A percentile compares a stretch with the other conserved stretches of the same genome.
Conservation (phyloP, 805 yeast species). For the Wickerhamiella occidentalis region DNA sequence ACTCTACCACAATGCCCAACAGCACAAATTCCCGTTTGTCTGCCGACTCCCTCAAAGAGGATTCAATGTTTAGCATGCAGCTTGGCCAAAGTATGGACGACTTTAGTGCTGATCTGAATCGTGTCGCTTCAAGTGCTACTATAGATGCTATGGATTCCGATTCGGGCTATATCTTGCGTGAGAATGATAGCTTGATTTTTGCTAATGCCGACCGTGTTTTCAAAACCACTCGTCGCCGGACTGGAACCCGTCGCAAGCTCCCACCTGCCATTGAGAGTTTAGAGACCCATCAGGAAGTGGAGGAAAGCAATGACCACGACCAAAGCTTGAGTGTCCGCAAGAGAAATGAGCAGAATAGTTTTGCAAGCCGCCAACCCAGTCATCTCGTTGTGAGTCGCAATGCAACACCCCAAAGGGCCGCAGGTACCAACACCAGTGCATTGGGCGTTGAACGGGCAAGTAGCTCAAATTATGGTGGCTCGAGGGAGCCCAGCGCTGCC, state of each 20-base stretch:
- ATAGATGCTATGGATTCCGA: neutral
- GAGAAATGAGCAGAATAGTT: slow-evolving; percentile 4
- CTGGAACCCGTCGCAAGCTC: slow-evolving; percentile 6
- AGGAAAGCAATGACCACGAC: neutral
- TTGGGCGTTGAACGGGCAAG: neutral
- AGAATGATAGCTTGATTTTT: slow-evolving; percentile 9
- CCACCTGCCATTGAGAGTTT: neutral
- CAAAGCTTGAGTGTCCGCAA: slow-evolving; percentile 1
- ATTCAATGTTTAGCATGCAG: slow-evolving; percentile 8
- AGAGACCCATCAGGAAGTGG: neutral
- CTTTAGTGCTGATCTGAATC: slow-evolving; percentile 11
- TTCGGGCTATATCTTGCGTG: slow-evolving; percentile 12
- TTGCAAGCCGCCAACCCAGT: slow-evolving; percentile 4
- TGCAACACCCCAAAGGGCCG: neutral
- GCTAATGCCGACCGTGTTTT: slow-evolving; percentile 8
- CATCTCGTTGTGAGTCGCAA: slow-evolving; percentile 3
- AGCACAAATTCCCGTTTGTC: slow-evolving; percentile 1
- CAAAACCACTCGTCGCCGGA: slow-evolving; percentile 8
- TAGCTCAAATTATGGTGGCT: slow-evolving; percentile 3
- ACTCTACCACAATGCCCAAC: slow-evolving; percentile 1
- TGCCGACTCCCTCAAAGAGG: neutral
- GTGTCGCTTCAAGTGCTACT: slow-evolving; percentile 4
- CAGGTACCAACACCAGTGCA: neutral
- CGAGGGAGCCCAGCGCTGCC: slow-evolving; percentile 1
- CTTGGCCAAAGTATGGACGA: slow-evolving; percentile 12